Evolutionary conservation across 768 basidiomycete genomes (phyloP).

Genomic region (Suillus subaureus): DNA sequence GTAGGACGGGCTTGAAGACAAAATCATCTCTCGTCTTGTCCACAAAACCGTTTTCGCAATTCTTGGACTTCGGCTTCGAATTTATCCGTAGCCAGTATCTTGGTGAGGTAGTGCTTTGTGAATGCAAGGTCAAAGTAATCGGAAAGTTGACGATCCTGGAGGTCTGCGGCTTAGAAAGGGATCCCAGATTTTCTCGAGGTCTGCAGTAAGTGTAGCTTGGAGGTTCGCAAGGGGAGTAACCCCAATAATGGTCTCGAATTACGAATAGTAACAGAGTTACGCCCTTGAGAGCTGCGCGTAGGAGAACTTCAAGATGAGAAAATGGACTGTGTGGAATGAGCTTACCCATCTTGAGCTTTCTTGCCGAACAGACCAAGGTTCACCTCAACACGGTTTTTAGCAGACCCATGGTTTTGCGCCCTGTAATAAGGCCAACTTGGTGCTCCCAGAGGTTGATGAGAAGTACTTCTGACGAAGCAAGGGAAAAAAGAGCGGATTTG

Average conservation of each 20-base stretch:
- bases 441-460: constrained; percentile 99
- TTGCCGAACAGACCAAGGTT: constrained; percentile 93
- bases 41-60: constrained; percentile 76
- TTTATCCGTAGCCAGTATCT: constrained; percentile 86
- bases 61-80: constrained; percentile 79
- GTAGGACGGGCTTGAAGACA: constrained; percentile 89
- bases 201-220: constrained; percentile 82
- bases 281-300: constrained; percentile 54
- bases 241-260: constrained; percentile 95
- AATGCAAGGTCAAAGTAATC: constrained; percentile 97
- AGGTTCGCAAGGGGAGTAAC: constrained; percentile 90
- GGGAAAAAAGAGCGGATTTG: constrained; percentile 95
- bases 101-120: constrained; percentile 93
- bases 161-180: constrained; percentile 87
- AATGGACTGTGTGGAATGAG: neutral
- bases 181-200: constrained; percentile 92
- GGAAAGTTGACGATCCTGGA: constrained; percentile 73
- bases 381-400: constrained; percentile 98
- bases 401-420: constrained; percentile 99
- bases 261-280: constrained; percentile 98
- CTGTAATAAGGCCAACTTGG: constrained; percentile 96
- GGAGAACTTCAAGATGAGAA: constrained; percentile 27
- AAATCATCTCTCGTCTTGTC: constrained; percentile 68
- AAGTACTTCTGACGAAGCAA: constrained; percentile 94
- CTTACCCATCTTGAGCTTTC: constrained; percentile 59